Conservation (phyloP, 2,329 filamentous ascomycete species). For the Huntiella decipiens region DNA sequence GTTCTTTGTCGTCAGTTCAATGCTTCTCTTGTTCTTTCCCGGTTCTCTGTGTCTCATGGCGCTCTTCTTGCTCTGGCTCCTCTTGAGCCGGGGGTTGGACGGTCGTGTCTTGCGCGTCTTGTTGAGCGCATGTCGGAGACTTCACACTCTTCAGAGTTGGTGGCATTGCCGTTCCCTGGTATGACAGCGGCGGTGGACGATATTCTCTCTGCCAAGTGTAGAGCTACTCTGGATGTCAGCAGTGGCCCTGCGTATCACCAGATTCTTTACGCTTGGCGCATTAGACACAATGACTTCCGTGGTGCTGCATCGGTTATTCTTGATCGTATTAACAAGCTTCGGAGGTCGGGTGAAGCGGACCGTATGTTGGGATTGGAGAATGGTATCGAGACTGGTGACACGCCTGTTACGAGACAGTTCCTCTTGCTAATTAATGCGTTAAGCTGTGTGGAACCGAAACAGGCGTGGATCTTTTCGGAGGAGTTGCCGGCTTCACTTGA, state of each 20-base stretch:
- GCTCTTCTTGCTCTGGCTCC: slow-evolving; percentile 58
- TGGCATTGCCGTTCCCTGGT: slow-evolving; percentile 59
- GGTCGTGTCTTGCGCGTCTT: slow-evolving; percentile 50
- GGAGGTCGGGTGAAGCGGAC: slow-evolving; percentile 22
- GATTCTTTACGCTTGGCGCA: slow-evolving; percentile 79
- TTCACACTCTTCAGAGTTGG: slow-evolving; percentile 46
- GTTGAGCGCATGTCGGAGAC: slow-evolving; percentile 50
- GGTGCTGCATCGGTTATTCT: slow-evolving; percentile 48
- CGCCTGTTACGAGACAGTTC: slow-evolving; percentile 54
- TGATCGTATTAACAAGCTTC: slow-evolving; percentile 44
- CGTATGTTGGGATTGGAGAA: slow-evolving; percentile 35
- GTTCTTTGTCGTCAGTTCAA: slow-evolving; percentile 72
- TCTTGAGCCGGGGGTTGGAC: slow-evolving; percentile 41
- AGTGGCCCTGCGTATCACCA: slow-evolving; percentile 67
- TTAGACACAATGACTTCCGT: slow-evolving; percentile 68
- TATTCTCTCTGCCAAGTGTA: slow-evolving; percentile 53
- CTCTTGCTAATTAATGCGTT: slow-evolving; percentile 86
- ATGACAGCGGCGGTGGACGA: slow-evolving; percentile 64
- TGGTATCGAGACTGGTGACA: slow-evolving; percentile 34
- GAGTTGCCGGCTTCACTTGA: slow-evolving; percentile 15
- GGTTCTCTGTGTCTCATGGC: slow-evolving; percentile 67
- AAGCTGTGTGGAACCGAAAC: slow-evolving; percentile 59
- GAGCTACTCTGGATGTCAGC: slow-evolving; percentile 45
- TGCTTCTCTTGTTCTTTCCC: slow-evolving; percentile 57
- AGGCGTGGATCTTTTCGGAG: slow-evolving; percentile 61